Evolutionary conservation across 768 basidiomycete genomes (phyloP), one percentile per base, ranked within the genome.

Genomic region (Boletus reticuloceps): DNA sequence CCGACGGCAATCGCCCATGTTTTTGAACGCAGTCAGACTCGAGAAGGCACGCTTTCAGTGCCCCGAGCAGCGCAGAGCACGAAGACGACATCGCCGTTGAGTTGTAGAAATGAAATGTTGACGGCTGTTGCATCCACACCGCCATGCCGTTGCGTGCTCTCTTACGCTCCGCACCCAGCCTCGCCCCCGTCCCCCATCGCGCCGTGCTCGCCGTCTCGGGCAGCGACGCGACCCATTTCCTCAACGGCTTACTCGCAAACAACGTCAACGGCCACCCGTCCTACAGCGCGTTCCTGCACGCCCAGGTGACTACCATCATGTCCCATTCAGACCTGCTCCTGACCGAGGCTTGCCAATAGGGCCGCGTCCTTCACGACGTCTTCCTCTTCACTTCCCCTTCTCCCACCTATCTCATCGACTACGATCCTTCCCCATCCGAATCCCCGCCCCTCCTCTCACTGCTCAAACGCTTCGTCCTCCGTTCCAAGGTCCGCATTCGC

Each of bases 1-100:
- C 88, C 0, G 91, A 93, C 8, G 94, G 94, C n/a, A 89, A 76
- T 51, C 77, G 73, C 3, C 86, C 83, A 32, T 92, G 77, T 66
- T 89, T 90, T 22, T 88, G 69, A 47, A 96, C 94, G 67, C 94
- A 96, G 66, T 95, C 91, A 0, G 92, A 91, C 64, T 81, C 82
- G 65, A 94, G 78, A 6, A 96, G 71, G 63, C 94, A 96, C 55
- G 88, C 82, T 64, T 91, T 94, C 66, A 96, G 81, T 36, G 91
- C 89, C 29, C 74, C 77, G 46, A 93, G 75, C 55, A 96, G 76
- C 48, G 82, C 82, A 61, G 89, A 82, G 69, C 93, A 95, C 44
- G 88, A 88, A 41, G 86, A 87, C 46, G 89, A 84, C 91, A 93
- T 91, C 55, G 27, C 48, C n/a, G 46, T 50, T 32, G 22, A 3